Conservation (phyloP, 2,329 filamentous ascomycete species). For the Davidsoniella virescens region DNA sequence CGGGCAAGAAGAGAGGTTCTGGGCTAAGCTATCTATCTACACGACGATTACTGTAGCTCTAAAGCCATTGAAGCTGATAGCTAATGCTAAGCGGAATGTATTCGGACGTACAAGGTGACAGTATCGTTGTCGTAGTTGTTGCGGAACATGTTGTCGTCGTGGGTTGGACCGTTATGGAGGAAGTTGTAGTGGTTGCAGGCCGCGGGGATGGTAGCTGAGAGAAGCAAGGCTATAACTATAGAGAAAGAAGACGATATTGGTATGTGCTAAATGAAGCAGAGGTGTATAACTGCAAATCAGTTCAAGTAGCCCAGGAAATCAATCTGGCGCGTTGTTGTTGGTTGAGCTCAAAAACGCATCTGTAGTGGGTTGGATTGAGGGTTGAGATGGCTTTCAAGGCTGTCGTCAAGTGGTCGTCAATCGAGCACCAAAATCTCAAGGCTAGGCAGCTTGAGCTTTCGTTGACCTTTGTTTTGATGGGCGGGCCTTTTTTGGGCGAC, state of each 20-base stretch:
- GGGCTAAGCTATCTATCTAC: not conserved
- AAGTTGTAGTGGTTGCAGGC: not conserved
- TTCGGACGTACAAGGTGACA: slow-evolving; percentile 74
- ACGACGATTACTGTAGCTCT: not conserved
- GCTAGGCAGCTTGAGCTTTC: slow-evolving; percentile 13
- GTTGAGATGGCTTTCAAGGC: slow-evolving; percentile 1
- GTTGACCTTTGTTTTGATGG: not conserved
- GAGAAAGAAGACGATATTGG: not conserved
- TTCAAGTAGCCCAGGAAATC: not conserved
- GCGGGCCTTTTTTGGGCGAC: too few relatives aligned
- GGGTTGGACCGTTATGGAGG: not conserved
- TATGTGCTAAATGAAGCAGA: not conserved
- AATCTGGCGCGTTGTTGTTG: not conserved
- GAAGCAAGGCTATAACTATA: slow-evolving; percentile 1
- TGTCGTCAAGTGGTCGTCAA: slow-evolving; percentile 10
- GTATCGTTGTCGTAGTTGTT: slow-evolving; percentile 99
- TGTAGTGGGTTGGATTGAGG: not conserved
- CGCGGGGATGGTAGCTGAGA: not conserved
- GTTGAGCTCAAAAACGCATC: too few relatives aligned
- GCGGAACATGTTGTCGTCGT: slow-evolving; percentile 64
- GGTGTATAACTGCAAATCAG: not conserved
- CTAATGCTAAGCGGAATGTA: not conserved
- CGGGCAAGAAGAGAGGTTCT: too few relatives aligned
- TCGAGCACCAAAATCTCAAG: not conserved
- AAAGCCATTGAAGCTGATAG: not conserved